Conservation (phyloP, 2,329 filamentous ascomycete genomes). For the Sphaerulina musiva region DNA sequence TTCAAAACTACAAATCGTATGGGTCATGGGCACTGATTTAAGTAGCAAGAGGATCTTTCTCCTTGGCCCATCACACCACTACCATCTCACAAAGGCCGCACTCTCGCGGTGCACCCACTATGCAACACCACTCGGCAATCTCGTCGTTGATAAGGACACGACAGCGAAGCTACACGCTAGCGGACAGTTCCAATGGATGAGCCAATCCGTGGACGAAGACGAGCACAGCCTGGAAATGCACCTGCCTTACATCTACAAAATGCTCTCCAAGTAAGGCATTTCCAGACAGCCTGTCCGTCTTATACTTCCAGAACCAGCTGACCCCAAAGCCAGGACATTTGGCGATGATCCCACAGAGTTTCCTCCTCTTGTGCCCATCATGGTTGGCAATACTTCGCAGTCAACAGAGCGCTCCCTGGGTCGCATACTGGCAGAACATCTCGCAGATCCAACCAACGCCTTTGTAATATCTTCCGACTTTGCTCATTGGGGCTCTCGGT, state of each 20-base stretch:
- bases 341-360: slow-evolving; percentile 46
- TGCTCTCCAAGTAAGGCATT: slow-evolving; percentile 47
- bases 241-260: slow-evolving; percentile 83
- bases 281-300: not conserved
- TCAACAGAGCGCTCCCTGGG: slow-evolving; percentile 63
- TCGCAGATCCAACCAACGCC: slow-evolving; percentile 66
- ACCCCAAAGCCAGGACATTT: slow-evolving; percentile 28
- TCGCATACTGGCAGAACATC: slow-evolving; percentile 65
- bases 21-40: slow-evolving; percentile 4
- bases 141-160: slow-evolving; percentile 57
- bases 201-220: slow-evolving; percentile 58
- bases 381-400: slow-evolving; percentile 69
- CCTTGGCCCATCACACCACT: slow-evolving; percentile 85
- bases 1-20: not conserved
- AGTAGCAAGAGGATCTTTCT: slow-evolving; percentile 78
- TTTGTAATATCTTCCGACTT: slow-evolving; percentile 95
- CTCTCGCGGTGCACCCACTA: slow-evolving; percentile 66
- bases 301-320: not conserved
- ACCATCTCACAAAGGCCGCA: slow-evolving; percentile 70
- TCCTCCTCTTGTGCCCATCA: slow-evolving; percentile 73
- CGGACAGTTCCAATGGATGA: slow-evolving; percentile 60
- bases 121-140: slow-evolving; percentile 65
- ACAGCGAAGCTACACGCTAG: slow-evolving; percentile 48
- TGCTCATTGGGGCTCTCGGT: slow-evolving; percentile 87
- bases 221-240: slow-evolving; percentile 98